These are phyloP conservation scores for Isatis tinctoria DNA, from an alignment of 345 rosid species.

Conservation along the genomic window DNA sequence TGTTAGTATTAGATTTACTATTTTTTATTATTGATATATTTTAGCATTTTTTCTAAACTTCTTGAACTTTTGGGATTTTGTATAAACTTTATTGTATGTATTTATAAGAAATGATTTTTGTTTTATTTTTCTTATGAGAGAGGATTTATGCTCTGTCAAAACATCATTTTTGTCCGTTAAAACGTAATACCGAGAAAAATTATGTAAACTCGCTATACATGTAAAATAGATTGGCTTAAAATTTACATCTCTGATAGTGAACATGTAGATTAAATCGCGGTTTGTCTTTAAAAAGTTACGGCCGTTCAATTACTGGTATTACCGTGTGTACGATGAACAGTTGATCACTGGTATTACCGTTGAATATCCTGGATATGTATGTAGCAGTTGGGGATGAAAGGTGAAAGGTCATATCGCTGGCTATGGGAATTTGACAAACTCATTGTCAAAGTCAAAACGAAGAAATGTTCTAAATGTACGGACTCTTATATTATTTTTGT, in stretches of 20 bases:
- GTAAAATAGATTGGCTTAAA: no score
- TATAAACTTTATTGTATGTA: background rate
- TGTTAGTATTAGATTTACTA: background rate
- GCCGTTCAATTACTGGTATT: background rate
- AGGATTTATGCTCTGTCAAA: background rate
- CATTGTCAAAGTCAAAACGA: slow-evolving; percentile 15
- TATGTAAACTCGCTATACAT: background rate
- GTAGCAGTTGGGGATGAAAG: background rate
- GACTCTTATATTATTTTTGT: background rate
- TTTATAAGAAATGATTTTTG: background rate
- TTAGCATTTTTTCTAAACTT: background rate
- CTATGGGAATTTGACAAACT: background rate
- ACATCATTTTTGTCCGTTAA: background rate
- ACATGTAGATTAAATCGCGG: background rate
- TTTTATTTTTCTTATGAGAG: no score
- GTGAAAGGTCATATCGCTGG: background rate
- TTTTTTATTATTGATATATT: background rate
- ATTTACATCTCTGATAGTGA: no score
- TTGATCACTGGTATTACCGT: no score
- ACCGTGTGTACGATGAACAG: background rate
- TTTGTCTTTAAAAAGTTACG: background rate
- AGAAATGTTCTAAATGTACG: background rate
- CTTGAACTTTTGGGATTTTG: no score
- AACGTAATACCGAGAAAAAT: background rate
- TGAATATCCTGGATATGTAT: background rate